phyloP scores from a whole-genome alignment of 805 yeast species.

The Candida michaelii region DNA sequence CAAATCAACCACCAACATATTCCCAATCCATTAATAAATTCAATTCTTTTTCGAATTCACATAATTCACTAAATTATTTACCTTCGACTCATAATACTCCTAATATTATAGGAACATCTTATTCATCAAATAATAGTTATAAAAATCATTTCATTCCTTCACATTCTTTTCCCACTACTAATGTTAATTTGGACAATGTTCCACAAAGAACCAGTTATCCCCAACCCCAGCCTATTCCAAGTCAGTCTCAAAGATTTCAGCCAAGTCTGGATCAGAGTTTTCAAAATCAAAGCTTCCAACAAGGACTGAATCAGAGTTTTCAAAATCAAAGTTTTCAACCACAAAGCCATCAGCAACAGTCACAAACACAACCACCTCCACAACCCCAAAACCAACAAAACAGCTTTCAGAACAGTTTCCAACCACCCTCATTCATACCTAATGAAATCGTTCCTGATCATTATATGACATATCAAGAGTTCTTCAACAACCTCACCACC shows the following conservation, averaged over 20 bases:
- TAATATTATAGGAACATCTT: slow-evolving; percentile 42
- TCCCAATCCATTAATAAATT: slow-evolving; percentile 7
- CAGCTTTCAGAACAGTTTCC: background rate
- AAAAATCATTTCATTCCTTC: slow-evolving; percentile 18
- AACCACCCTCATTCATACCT: slow-evolving; percentile 5
- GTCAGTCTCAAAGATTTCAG: background rate
- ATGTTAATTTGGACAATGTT: slow-evolving; percentile 44
- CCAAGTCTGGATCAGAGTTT: slow-evolving; percentile 1
- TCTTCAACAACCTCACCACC: slow-evolving; percentile 28
- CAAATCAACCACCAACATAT: slow-evolving; percentile 16
- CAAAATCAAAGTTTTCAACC: slow-evolving; percentile 12
- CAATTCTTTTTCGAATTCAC: slow-evolving; percentile 5
- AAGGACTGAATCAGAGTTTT: slow-evolving; percentile 12
- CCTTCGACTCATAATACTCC: slow-evolving; percentile 47
- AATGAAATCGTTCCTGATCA: slow-evolving; percentile 34
- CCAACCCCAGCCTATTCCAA: background rate
- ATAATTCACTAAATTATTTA: slow-evolving; percentile 27
- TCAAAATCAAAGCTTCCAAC: slow-evolving; percentile 7
- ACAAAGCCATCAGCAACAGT: slow-evolving; percentile 1
- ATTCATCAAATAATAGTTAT: slow-evolving; percentile 39
- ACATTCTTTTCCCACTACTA: slow-evolving; percentile 54
- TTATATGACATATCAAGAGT: slow-evolving; percentile 44
- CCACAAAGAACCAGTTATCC: slow-evolving; percentile 13
- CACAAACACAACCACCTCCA: too few species aligned
- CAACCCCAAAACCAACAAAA: background rate